Percentiles rank a stretch among this genome's conserved stretches.
Evolutionary conservation across 257 asterid species (phyloP).

Genomic region (Forsythia viridissima): DNA sequence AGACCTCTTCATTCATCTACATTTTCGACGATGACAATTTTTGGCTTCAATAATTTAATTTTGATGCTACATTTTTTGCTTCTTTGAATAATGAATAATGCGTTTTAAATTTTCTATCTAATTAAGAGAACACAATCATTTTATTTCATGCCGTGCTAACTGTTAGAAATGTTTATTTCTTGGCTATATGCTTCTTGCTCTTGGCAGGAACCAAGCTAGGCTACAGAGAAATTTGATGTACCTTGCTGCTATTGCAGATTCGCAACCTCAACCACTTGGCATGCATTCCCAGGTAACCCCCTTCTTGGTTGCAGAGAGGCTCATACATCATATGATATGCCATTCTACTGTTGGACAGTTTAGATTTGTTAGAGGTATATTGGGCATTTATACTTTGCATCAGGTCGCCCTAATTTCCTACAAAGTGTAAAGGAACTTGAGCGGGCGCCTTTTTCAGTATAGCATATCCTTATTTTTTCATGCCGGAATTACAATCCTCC

Average conservation of each 20-base stretch:
- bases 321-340: not conserved
- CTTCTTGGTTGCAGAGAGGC: not conserved
- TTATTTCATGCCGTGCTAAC: not conserved
- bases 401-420: no score
- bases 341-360: not conserved
- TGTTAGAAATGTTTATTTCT: not conserved
- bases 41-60: no score
- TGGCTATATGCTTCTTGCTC: not conserved
- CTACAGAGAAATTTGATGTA: slow-evolving; percentile 94
- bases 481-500: no score
- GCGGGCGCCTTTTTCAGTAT: no score
- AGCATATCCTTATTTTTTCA: no score
- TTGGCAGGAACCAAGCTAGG: slow-evolving; percentile 75
- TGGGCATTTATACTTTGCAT: no score
- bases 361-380: not conserved
- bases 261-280: slow-evolving; percentile 88
- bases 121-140: not conserved
- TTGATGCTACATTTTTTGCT: no score
- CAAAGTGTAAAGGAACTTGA: no score
- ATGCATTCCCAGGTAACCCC: slow-evolving; percentile 74
- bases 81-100: no score
- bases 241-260: slow-evolving; percentile 97
- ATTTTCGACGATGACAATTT: no score
- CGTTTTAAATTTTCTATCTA: no score
- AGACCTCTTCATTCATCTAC: no score